Evolutionary conservation across 2,329 filamentous ascomycete genomes (phyloP).

Genomic region (Phaeophleospora eucalypticola): DNA sequence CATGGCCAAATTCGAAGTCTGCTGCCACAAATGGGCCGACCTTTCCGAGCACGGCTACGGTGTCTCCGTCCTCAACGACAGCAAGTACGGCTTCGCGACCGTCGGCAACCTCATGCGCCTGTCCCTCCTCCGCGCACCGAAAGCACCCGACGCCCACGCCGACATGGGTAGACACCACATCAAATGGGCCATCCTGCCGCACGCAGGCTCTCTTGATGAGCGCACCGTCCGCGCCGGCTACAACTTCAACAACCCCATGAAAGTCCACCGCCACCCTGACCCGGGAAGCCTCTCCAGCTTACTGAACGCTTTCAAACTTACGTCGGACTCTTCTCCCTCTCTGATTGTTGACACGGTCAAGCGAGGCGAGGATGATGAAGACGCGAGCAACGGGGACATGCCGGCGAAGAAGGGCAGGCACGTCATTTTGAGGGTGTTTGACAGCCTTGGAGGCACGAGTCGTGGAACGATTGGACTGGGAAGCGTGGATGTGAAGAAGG

Average conservation of each 20-base stretch:
- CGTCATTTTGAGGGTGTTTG: slow-evolving; percentile 80
- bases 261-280: slow-evolving; percentile 44
- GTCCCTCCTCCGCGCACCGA: slow-evolving; percentile 78
- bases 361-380: slow-evolving; percentile 62
- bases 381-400: slow-evolving; percentile 53
- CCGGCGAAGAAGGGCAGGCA: slow-evolving; percentile 62
- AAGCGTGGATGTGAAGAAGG: slow-evolving; percentile 66
- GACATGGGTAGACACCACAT: slow-evolving; percentile 85
- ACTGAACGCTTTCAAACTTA: slow-evolving; percentile 61
- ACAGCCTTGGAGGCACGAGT: slow-evolving; percentile 77
- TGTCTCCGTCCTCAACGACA: slow-evolving; percentile 89
- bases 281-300: slow-evolving; percentile 29
- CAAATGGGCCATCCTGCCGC: slow-evolving; percentile 85
- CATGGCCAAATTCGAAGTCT: slow-evolving; percentile 97
- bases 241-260: slow-evolving; percentile 83
- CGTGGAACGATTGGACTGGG: slow-evolving; percentile 65
- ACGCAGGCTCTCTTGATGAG: slow-evolving; percentile 66
- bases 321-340: slow-evolving; percentile 26
- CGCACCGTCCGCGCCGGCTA: slow-evolving; percentile 77
- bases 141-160: slow-evolving; percentile 87
- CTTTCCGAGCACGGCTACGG: slow-evolving; percentile 83
- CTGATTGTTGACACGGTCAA: slow-evolving; percentile 87
- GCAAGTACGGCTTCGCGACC: slow-evolving; percentile 93
- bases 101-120: slow-evolving; percentile 85
- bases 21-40: slow-evolving; percentile 91